Evolutionary conservation across 2,329 filamentous ascomycete genomes (phyloP), one percentile per base, ranked within the genome.

Genomic region (Neonectria ditissima): DNA sequence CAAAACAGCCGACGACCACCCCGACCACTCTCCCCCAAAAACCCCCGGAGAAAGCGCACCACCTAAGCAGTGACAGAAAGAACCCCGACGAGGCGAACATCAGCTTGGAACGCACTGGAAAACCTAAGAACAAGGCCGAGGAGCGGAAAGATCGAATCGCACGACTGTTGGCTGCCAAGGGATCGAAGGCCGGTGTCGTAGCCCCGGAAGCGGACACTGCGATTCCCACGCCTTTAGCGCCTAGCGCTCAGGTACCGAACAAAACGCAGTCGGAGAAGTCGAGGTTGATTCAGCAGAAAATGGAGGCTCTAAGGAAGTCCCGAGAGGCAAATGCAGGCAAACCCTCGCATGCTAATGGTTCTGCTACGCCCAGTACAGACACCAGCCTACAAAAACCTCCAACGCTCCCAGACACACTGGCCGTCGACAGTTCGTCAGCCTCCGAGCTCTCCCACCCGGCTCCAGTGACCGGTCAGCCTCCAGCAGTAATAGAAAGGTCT

Each of bases 131-230:
- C 41, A 79, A 77, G 66, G 82, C 86, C 8, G 83, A 91, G 67
- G 89, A 92, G 72, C 86, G 92, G 22, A 92, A 92, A 69, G 91
- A 93, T 68, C 88, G 92, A 44, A 92, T 95, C 63, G 91, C 92
- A 4, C 88, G 90, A 52, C 84, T 94, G 59, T 83, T 94, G 58
- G 92, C 92, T n/a, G 89, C 87, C 1, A 94, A 92, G 75, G 86
- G 85, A 55, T 86, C 87, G 34, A 91, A 90, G 34, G 55, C 72
- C 59, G 45, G 71, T 26, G 65, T 70, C 26, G 56, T 74, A 16
- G 41, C 32, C 14, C 51, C 69, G 5, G 32, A 66, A 16, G 50
- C 60, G 26, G 39, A 61, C 22, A n/a, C 63, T 16, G 18, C 43
- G 4, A 32, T 45, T 32, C 47, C 30, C 10, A 52, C 43, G 9